Evolutionary conservation across 768 basidiomycete species (phyloP).

Genomic region (Pleurotus sapidus): DNA sequence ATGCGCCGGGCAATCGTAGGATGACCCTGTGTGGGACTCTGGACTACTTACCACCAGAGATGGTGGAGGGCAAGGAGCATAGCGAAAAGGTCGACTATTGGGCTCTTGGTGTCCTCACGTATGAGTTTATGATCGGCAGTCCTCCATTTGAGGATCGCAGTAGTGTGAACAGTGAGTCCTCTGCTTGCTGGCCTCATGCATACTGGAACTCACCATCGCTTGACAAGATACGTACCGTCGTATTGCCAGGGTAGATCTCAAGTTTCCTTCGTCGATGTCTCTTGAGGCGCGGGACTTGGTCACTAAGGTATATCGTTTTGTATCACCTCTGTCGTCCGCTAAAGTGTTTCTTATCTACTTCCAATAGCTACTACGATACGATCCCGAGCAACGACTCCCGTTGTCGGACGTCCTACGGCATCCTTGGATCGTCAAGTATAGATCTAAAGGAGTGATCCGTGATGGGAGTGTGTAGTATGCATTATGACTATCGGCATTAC

Average conservation of each 20-base stretch:
- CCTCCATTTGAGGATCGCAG: conserved; percentile 80
- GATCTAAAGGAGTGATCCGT: conserved; percentile 41
- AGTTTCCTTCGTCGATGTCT: conserved; percentile 56
- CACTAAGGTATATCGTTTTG: no score
- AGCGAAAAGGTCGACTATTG: conserved; percentile 90
- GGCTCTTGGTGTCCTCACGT: conserved; percentile 96
- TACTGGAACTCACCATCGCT: not conserved
- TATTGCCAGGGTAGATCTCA: conserved; percentile 84
- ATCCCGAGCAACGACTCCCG: conserved; percentile 74
- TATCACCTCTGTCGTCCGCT: no score
- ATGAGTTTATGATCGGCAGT: conserved; percentile 88
- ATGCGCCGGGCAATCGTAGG: conserved; percentile 87
- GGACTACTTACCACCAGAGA: conserved; percentile 97
- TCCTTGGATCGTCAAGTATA: conserved; percentile 81
- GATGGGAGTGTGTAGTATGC: conserved; percentile 12
- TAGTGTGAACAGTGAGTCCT: conserved; percentile 66
- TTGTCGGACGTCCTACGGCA: conserved; percentile 74
- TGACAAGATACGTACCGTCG: conserved; percentile 80
- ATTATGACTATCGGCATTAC: no score
- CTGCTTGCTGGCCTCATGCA: not conserved
- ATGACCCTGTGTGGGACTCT: conserved; percentile 93
- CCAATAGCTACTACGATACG: conserved; percentile 78
- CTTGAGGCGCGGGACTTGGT: conserved; percentile 69
- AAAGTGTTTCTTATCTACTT: conserved; percentile 8
- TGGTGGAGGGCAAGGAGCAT: conserved; percentile 93